Percentiles rank a stretch among this genome's conserved stretches.
Conservation (phyloP, 768 basidiomycete species). For the Podaxis sp. region DNA sequence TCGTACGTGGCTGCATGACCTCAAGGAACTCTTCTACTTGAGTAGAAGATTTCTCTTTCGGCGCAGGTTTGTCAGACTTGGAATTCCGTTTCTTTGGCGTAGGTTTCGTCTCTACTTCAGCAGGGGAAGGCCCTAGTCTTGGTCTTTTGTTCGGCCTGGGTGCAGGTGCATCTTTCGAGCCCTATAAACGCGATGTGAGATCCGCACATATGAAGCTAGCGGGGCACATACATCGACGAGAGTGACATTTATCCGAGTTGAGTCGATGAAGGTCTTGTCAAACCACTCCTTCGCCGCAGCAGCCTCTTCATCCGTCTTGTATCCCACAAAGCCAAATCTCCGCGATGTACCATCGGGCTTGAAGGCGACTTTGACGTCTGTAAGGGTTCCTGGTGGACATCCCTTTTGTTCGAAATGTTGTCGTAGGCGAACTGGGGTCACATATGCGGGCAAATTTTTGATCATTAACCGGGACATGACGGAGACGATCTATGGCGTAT, state of each 20-base stretch:
- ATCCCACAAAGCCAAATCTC: slow-evolving; percentile 92
- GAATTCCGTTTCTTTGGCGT: slow-evolving; percentile 10
- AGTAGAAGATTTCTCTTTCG: slow-evolving; percentile 31
- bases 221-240: slow-evolving; percentile 67
- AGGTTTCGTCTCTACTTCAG: slow-evolving; percentile 19
- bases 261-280: slow-evolving; percentile 80
- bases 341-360: slow-evolving; percentile 79
- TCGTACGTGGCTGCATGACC: slow-evolving; percentile 66
- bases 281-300: slow-evolving; percentile 77
- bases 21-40: slow-evolving; percentile 69
- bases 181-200: slow-evolving; percentile 36
- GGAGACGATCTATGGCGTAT: neutral
- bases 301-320: slow-evolving; percentile 79
- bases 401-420: slow-evolving; percentile 66
- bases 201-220: slow-evolving; percentile 8
- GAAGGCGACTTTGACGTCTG: slow-evolving; percentile 81
- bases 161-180: slow-evolving; percentile 63
- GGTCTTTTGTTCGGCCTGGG: slow-evolving; percentile 73
- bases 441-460: slow-evolving; percentile 74
- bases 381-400: slow-evolving; percentile 68
- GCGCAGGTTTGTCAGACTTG: slow-evolving; percentile 4
- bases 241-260: slow-evolving; percentile 71
- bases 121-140: slow-evolving; percentile 39
- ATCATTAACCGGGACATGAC: slow-evolving; percentile 82
- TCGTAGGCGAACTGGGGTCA: slow-evolving; percentile 62